Conservation (phyloP, 805 yeast species). For the Metschnikowia lochheadii region DNA sequence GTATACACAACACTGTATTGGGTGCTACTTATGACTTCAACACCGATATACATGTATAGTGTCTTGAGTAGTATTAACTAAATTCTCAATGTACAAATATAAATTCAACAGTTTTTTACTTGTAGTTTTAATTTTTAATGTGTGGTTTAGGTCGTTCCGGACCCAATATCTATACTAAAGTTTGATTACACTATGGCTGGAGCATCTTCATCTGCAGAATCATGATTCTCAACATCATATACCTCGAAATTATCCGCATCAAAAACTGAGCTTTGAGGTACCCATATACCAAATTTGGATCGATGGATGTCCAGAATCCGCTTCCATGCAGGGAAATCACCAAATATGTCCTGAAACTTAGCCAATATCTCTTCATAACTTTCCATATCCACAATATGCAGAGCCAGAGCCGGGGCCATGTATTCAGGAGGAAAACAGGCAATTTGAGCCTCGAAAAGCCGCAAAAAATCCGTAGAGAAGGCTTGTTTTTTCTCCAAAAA, state of each 20-base stretch:
- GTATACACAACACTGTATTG: no score
- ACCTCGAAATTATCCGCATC: conserved; percentile 23
- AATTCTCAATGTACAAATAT: no score
- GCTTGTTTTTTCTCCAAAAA: conserved; percentile 20
- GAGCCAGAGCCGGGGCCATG: conserved; percentile 16
- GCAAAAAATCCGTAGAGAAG: conserved; percentile 31
- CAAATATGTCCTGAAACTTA: conserved; percentile 15
- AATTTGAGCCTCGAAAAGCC: conserved; percentile 34
- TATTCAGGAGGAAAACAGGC: conserved; percentile 42
- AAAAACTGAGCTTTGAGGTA: background rate
- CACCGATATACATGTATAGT: no score
- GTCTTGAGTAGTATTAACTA: no score
- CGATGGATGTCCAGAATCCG: conserved; percentile 8
- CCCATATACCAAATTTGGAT: conserved; percentile 3
- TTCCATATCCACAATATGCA: conserved; percentile 18
- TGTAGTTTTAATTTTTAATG: no score
- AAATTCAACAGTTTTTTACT: no score
- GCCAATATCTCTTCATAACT: conserved; percentile 18
- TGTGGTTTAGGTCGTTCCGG: no score
- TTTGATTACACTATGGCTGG: conserved; percentile 21
- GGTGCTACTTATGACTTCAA: no score
- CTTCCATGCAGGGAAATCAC: conserved; percentile 17
- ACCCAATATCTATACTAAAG: no score
- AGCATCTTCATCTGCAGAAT: conserved; percentile 26
- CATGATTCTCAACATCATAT: conserved; percentile 19